Evolutionary conservation across 768 basidiomycete genomes (phyloP), one percentile per base, ranked within the genome.

Genomic region (Mycena polygramma): DNA sequence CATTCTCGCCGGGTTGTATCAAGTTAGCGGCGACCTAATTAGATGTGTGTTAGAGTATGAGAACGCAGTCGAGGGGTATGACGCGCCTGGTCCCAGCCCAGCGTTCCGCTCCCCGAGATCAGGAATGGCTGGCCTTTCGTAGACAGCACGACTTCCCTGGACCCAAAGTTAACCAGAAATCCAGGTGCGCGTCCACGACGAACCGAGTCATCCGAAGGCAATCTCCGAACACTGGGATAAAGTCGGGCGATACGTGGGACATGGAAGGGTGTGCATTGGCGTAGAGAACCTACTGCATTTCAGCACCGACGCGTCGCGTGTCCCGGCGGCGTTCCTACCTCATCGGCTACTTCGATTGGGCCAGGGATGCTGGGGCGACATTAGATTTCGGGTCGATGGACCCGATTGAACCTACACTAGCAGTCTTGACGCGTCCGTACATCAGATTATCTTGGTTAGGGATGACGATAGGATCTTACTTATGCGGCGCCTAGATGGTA

Each of bases 191-290:
- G 63, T 26, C 26, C 30, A 57, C 55, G 57, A 76, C 85, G 64
- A 73, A 88, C 92, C 93, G 85, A 41, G 91, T 92, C 91, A 97
- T 91, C 60, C 92, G 90, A 73, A 99, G 88, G 80, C 91, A 93
- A 75, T 97, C 94, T 41, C 95, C 94, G 72, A 99, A 95, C 63
- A 94, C 89, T 22, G 92, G 88, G 45, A 95, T 87, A 79, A 99
- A 98, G 39, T 95, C 96, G 15, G 91, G 88, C 35, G 94, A 93
- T 75, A 96, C 90, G 79, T 98, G 97, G 61, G 93, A 94, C 86
- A 96, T 87, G 63, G 92, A 89, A 0, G 96, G 95, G 75, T 94
- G 94, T 0, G 98, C 97, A 85, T 98, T 98, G 76, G 96, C 96
- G 75, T 85, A 91, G 74, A 99, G 91, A 68, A 99, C 96, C 87